Conservation (phyloP, 2,329 filamentous ascomycete species). For the Phyllosticta citriasiana region DNA sequence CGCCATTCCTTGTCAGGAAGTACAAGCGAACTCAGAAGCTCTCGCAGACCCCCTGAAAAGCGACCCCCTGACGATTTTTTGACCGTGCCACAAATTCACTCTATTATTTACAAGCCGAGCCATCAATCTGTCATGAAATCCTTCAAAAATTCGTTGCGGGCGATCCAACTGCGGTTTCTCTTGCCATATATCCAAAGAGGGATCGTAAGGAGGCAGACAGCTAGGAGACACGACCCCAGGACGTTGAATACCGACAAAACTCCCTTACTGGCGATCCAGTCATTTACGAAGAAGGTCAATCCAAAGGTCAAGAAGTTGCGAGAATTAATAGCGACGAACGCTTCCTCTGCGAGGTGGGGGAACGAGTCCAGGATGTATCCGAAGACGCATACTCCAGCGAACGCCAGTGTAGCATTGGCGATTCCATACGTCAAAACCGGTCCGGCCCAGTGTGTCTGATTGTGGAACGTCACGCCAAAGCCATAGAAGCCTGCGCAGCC, state of each 20-base stretch:
- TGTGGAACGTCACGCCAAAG: slow-evolving; percentile 28
- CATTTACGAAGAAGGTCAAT: slow-evolving; percentile 31
- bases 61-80: not conserved
- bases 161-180: slow-evolving; percentile 34
- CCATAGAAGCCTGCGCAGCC: slow-evolving; percentile 29
- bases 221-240: slow-evolving; percentile 29
- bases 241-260: slow-evolving; percentile 20
- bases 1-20: too few species aligned
- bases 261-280: slow-evolving; percentile 21
- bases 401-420: slow-evolving; percentile 33
- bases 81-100: not conserved
- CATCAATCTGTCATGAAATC: slow-evolving; percentile 19
- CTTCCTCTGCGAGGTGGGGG: slow-evolving; percentile 38
- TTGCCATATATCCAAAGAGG: slow-evolving; percentile 43
- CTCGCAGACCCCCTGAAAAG: not conserved
- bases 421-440: slow-evolving; percentile 24
- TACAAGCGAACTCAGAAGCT: too few species aligned
- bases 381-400: slow-evolving; percentile 31
- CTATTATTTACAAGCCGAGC: not conserved
- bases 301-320: slow-evolving; percentile 40
- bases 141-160: slow-evolving; percentile 28
- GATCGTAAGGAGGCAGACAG: slow-evolving; percentile 37
- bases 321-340: slow-evolving; percentile 43
- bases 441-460: slow-evolving; percentile 11
- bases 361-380: slow-evolving; percentile 43